Base-by-base conservation (phyloP, 352 stramenopile genomes). In the Phytophthora capsici region DNA sequence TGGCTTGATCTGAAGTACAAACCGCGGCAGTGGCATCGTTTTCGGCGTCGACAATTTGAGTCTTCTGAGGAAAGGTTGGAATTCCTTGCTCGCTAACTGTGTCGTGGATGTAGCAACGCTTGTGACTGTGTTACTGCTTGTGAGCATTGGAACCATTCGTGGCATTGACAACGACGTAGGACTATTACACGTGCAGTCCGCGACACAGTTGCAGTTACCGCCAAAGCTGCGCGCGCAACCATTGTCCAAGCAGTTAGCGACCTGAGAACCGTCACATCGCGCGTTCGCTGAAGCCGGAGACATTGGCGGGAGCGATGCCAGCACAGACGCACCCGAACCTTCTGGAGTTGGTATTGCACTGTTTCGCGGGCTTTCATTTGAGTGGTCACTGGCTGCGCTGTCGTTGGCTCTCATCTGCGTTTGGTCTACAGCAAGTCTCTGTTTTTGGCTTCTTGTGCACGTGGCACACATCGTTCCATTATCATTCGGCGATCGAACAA, bases 211-310 rank as follows among this genome's bases (percentile, higher is more conserved):
- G 51, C 84, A 93, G 10, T 61, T 40, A 3, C 80, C 78, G 8
- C 84, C 84, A 68, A 84, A 93, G 56, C 80, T 88, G 17, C 79
- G 69, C 4, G 78, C 63, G 19, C 84, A 93, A 13, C 84, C 84
- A 41, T 90, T 93, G 14, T 89, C 71, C 17, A 91, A 69, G 45
- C 82, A 91, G 40, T 77, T 89, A 10, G 72, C 77, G 13, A 83
- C 38, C 17, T 79, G 65, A 36, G 62, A 73, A 20, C 75, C 73
- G 32, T 79, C 64, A 25, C 78, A 86, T 10, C 54, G 38, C 17
- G 58, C 32, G n/a, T 66, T 72, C 12, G 53, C 46, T 49, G 55
- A 54, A 23, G 34, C 26, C 19, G 56, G 36, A 59, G 71, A 66
- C 10, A 66, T 32, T 25, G 44, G 54, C 28, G 61, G 56, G 22